Evolutionary conservation across 352 stramenopile genomes (phyloP), one percentile per base, ranked within the genome.

Genomic region (Phytophthora quininea): DNA sequence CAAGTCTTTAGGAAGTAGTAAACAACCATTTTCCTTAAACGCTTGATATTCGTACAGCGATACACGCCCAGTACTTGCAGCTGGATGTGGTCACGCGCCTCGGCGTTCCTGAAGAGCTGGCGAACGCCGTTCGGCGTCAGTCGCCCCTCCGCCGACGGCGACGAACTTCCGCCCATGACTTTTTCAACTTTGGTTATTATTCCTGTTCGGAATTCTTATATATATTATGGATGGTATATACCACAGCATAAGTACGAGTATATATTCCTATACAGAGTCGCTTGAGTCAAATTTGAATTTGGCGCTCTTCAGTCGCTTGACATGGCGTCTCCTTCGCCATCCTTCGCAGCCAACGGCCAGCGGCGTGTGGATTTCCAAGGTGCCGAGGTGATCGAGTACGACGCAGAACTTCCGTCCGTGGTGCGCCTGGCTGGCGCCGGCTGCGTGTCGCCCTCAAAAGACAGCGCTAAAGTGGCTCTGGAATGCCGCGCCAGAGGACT

Each of bases 351-450:
- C 4, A 46, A 46, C 38, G 38, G 11, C 14, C 37, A 43, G 40
- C 61, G 64, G 50, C 79, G 73, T 54, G 78, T 90, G 71, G 47
- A 27, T 57, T 92, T 92, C 68, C 51, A 46, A 1, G 84, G 84
- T 48, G 71, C 82, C 19, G 66, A 81, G 32, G 82, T 80, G 67
- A 87, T 92, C 55, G 80, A 87, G 62, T 91, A 77, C 66, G 74
- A 91, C 45, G 73, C 82, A 0, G 60, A 78, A 5, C 57, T 70
- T 11, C 65, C 84, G 29, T 63, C 72, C 9, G 84, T 88, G 1
- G 80, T 89, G 55, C 75, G 66, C 2, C 61, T 70, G 42, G 66
- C 64, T 29, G 78, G 75, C 10, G 54, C 62, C 15, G 43, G 46
- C 12, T 59, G 33, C 19, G 1, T 30, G 11, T 27, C 32, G 14